These are phyloP conservation scores for Blastobotrys persicus DNA, from an alignment of 1,139 yeast genomes.

Conservation along the genomic window DNA sequence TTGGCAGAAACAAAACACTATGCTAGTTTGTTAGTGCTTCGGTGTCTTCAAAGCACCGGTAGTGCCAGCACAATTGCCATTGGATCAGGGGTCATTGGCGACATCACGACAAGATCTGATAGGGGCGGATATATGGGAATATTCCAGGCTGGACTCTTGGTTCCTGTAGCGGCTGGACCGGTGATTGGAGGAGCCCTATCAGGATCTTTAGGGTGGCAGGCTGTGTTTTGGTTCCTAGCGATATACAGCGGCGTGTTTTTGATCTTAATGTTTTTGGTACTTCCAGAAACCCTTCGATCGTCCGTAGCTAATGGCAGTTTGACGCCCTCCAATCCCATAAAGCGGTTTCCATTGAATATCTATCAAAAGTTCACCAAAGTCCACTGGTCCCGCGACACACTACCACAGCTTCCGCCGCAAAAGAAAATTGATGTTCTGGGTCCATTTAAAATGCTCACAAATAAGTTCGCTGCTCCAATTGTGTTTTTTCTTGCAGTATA, in stretches of 20 bases:
- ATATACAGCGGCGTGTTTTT: slow-evolving; percentile 52
- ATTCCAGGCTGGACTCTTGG: slow-evolving; percentile 54
- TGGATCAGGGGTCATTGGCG: slow-evolving; percentile 62
- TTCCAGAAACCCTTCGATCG: slow-evolving; percentile 69
- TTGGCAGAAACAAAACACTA: slow-evolving; percentile 53
- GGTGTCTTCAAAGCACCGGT: slow-evolving; percentile 65
- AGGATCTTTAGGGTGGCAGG: slow-evolving; percentile 63
- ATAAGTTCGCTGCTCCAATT: slow-evolving; percentile 11
- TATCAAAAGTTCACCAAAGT: slow-evolving; percentile 9
- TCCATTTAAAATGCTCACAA: slow-evolving; percentile 12
- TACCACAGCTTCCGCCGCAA: neutral
- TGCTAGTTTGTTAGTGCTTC: slow-evolving; percentile 49
- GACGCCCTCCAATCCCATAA: neutral
- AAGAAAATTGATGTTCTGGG: slow-evolving; percentile 2
- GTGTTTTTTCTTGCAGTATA: slow-evolving; percentile 10
- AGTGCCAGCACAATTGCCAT: slow-evolving; percentile 71
- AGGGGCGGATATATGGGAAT: slow-evolving; percentile 63
- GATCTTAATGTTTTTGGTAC: slow-evolving; percentile 28
- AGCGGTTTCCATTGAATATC: slow-evolving; percentile 1
- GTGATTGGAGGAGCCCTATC: slow-evolving; percentile 66
- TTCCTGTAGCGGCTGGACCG: slow-evolving; percentile 73
- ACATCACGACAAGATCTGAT: slow-evolving; percentile 53
- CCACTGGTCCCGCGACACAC: neutral
- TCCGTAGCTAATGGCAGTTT: slow-evolving; percentile 58
- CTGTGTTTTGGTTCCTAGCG: slow-evolving; percentile 68